Conservation (phyloP, 2,329 filamentous ascomycete genomes). For the Xylariaceae sp. region DNA sequence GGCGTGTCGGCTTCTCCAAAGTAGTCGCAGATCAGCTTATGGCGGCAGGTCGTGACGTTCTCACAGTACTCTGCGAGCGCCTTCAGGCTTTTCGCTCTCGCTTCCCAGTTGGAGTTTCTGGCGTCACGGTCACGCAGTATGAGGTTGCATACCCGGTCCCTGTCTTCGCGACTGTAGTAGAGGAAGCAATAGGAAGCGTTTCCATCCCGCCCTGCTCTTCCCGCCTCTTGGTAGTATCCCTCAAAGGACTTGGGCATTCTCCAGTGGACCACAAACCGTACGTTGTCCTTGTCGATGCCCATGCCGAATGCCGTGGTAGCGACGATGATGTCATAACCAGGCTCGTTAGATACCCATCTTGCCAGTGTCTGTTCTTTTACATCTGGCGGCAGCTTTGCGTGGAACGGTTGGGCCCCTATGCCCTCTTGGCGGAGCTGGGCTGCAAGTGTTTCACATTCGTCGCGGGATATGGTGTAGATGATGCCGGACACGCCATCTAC, state of each 20-base stretch:
- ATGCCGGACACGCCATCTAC: conserved; percentile 66
- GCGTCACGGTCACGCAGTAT: conserved; percentile 43
- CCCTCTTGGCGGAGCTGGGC: conserved; percentile 59
- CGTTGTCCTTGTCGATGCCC: conserved; percentile 94
- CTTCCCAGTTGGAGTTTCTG: conserved; percentile 39
- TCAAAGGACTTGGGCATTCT: conserved; percentile 90
- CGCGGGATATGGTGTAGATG: conserved; percentile 71
- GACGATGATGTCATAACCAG: conserved; percentile 84
- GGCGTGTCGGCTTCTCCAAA: conserved; percentile 62
- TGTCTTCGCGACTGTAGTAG: conserved; percentile 85
- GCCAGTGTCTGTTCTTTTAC: conserved; percentile 66
- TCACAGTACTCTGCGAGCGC: conserved; percentile 79
- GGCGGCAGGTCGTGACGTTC: conserved; percentile 64
- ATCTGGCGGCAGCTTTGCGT: conserved; percentile 62
- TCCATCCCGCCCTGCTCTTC: conserved; percentile 82
- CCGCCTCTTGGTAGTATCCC: conserved; percentile 93
- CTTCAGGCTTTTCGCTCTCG: conserved; percentile 57
- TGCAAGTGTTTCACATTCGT: conserved; percentile 68
- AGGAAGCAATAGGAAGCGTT: conserved; percentile 82
- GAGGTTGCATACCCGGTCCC: conserved; percentile 64
- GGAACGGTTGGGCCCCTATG: conserved; percentile 68
- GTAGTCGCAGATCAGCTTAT: conserved; percentile 68
- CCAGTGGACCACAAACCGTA: conserved; percentile 94
- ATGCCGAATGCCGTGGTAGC: conserved; percentile 96
- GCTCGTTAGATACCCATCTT: conserved; percentile 66